Evolutionary conservation across 2,329 filamentous ascomycete genomes (phyloP), one percentile per base, ranked within the genome.

Genomic region (Apiospora rasikravindrae): DNA sequence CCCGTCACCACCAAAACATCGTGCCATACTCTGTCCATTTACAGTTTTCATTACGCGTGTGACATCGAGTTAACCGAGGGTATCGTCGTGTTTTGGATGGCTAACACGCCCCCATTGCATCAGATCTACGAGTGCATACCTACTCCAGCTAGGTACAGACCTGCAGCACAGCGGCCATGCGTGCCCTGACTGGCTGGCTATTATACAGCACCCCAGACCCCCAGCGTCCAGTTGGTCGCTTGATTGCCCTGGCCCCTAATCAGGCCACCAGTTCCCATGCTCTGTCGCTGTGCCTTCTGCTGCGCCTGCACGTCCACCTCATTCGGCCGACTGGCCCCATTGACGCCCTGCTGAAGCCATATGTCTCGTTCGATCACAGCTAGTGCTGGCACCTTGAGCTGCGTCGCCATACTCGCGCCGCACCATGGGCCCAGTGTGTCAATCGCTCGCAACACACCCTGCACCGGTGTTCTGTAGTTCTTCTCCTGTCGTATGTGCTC

Each of bases 391-490:
- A 94, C 86, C 71, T 91, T 92, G 72, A 95, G 84, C 75, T 92
- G 89, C 2, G 91, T 88, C 24, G 93, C 83, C 70, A 96, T 78
- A 79, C 92, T 94, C 3, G 90, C 93, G 14, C 93, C 93, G 26
- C 89, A 88, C 93, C 93, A 96, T 1, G 93, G 84, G 0, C 93
- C 93, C 1, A 95, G 82, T 0, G 91, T 91, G 73, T 93, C 90
- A 1, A 94, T 83, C 2, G 88, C 91, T 37, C 93, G 87, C 51
- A 95, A 83, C 40, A 86, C 83, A 2, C 92, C 92, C 51, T 89
- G 88, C 1, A 89, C 78, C 6, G 79, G 73, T 5, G 79, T 82
- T 66, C 76, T 83, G 76, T 76, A 83, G 76, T 82, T 84, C 71
- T 77, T 84, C 16, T 84, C 79, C 72, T 77, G 86, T 73, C 87